phyloP scores from a whole-genome alignment of 345 rosid species.

The Bruguiera parviflora region DNA sequence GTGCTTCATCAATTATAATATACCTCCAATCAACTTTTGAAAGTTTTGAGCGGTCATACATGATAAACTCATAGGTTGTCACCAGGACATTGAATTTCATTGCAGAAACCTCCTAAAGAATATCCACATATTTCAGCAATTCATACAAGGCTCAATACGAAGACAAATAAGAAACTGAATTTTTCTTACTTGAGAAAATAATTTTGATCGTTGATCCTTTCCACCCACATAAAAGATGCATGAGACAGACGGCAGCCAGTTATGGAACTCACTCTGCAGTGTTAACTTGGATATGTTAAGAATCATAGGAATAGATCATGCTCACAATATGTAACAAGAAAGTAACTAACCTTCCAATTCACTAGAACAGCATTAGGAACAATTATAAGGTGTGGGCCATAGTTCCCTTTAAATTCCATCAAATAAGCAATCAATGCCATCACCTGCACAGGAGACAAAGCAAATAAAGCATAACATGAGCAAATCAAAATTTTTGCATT shows the following conservation, averaged over 20 bases:
- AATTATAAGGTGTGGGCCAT: conserved; percentile 99
- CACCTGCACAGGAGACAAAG: conserved; percentile 51
- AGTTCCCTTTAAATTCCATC: conserved; percentile 99
- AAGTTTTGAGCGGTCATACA: conserved; percentile 97
- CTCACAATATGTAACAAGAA: conserved; percentile 2
- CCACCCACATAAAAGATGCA: conserved; percentile 95
- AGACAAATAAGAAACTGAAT: neutral
- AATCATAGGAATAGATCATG: neutral
- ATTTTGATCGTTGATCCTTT: conserved; percentile 89
- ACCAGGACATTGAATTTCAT: conserved; percentile 97
- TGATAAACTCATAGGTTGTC: conserved; percentile 97
- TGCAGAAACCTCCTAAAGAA: conserved; percentile 80
- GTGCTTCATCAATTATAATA: conserved; percentile 98
- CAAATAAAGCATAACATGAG: conserved; percentile 16
- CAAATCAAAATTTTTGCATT: neutral
- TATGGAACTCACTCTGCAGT: conserved; percentile 90
- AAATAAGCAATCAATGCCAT: conserved; percentile 98
- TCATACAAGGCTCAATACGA: conserved; percentile 11
- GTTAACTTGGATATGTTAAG: conserved; percentile 19
- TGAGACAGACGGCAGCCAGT: conserved; percentile 94
- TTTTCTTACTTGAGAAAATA: conserved; percentile 82
- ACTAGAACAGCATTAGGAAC: conserved; percentile 99
- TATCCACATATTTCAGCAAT: conserved; percentile 22
- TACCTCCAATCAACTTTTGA: conserved; percentile 99
- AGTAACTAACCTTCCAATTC: conserved; percentile 90